Conservation (phyloP, 345 rosid genomes). For the Moringa oleifera region DNA sequence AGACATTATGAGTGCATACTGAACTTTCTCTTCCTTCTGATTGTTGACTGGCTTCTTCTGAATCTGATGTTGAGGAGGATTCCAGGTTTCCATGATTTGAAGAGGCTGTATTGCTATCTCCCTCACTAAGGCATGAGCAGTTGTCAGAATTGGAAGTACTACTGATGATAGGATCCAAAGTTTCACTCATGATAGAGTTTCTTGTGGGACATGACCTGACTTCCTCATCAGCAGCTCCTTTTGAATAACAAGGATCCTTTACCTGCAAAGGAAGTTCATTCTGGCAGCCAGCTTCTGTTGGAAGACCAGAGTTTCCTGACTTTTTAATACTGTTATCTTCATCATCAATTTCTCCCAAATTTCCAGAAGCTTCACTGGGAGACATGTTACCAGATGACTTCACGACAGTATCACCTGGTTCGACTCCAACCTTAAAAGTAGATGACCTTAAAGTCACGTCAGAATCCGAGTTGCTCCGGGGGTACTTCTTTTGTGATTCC, state of each 20-base stretch:
- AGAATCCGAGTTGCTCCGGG: conserved; percentile 59
- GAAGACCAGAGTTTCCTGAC: conserved; percentile 18
- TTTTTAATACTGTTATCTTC: conserved; percentile 20
- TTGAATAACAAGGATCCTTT: conserved; percentile 26
- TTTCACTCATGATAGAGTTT: conserved; percentile 19
- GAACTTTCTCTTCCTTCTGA: conserved; percentile 53
- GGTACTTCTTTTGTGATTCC: conserved; percentile 57
- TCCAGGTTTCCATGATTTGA: conserved; percentile 59
- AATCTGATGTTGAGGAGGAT: conserved; percentile 81
- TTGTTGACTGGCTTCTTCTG: conserved; percentile 68
- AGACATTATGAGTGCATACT: conserved; percentile 29
- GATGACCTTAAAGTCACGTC: conserved; percentile 52
- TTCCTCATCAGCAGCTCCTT: conserved; percentile 34
- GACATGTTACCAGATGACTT: conserved; percentile 36
- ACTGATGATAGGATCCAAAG: conserved; percentile 39
- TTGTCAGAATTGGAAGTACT: conserved; percentile 73
- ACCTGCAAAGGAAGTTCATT: conserved; percentile 28
- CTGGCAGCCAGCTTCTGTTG: conserved; percentile 31
- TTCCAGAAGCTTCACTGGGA: conserved; percentile 37
- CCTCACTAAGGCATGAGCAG: conserved; percentile 87
- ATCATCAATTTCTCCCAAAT: conserved; percentile 32
- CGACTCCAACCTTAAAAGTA: conserved; percentile 30
- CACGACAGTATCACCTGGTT: conserved; percentile 20
- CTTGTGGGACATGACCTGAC: conserved; percentile 24
- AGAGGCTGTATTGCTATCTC: conserved; percentile 67